Conservation (phyloP, 805 yeast species). For the Candida lessepsii region DNA sequence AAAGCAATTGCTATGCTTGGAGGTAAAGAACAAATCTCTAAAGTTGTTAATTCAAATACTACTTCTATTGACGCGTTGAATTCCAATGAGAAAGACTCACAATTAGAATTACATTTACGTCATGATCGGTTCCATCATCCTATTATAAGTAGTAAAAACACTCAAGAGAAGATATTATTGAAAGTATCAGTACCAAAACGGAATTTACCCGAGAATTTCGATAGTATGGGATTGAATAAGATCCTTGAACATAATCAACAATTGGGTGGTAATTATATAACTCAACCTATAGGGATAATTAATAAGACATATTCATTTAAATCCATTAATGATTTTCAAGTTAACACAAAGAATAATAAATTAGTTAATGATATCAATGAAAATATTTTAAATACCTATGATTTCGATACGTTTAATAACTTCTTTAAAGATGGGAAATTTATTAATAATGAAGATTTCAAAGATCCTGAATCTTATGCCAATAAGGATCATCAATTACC, state of each 20-base stretch:
- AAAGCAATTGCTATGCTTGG: constrained; percentile 72
- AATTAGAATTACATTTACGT: constrained; percentile 41
- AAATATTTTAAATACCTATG: constrained; percentile 22
- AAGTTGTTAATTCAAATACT: constrained; percentile 38
- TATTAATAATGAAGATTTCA: constrained; percentile 27
- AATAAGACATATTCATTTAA: constrained; percentile 73
- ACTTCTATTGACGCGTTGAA: constrained; percentile 16
- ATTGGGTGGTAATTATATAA: constrained; percentile 31
- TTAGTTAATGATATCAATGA: constrained; percentile 27
- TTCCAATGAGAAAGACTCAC: constrained; percentile 13
- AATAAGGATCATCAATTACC: constrained; percentile 58
- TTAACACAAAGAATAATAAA: constrained; percentile 54
- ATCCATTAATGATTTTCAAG: constrained; percentile 86
- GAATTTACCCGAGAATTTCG: constrained; percentile 38
- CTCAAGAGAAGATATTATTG: constrained; percentile 56
- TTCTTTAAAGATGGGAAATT: constrained; percentile 27
- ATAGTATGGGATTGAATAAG: constrained; percentile 41
- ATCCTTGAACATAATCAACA: constrained; percentile 32
- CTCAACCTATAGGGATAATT: constrained; percentile 65
- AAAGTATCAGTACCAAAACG: constrained; percentile 62
- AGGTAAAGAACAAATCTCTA: constrained; percentile 46
- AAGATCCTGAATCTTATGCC: constrained; percentile 21
- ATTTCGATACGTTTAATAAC: constrained; percentile 23
- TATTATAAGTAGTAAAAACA: constrained; percentile 50
- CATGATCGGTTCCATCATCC: constrained; percentile 58